Evolutionary conservation across 768 basidiomycete genomes (phyloP).

Genomic region (Paxillus rubicundulus): DNA sequence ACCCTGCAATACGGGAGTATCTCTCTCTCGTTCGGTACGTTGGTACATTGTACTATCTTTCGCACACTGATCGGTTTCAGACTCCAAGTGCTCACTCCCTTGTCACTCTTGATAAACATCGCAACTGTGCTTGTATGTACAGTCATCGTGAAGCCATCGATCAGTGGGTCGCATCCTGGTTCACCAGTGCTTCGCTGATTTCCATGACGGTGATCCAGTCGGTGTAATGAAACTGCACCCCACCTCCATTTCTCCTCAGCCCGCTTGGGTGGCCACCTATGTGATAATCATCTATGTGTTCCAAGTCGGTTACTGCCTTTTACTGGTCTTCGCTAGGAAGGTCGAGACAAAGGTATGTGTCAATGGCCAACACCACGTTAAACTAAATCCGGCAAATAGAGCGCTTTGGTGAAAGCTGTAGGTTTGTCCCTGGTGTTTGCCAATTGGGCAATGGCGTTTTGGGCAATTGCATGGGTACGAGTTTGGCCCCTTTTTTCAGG

Average conservation of each 20-base stretch:
- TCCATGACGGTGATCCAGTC: constrained; percentile 30
- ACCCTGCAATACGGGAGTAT: constrained; percentile 64
- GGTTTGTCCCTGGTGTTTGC: constrained; percentile 72
- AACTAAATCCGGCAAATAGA: constrained; percentile 35
- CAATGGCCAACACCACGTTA: neutral
- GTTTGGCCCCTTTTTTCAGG: neutral
- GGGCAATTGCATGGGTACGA: constrained; percentile 75
- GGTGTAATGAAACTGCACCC: constrained; percentile 54
- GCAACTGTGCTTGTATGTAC: constrained; percentile 69
- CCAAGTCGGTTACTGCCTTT: constrained; percentile 80
- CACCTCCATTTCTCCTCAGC: constrained; percentile 69
- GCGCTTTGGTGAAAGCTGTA: constrained; percentile 72
- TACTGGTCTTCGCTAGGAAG: constrained; percentile 69
- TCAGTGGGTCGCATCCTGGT: constrained; percentile 37
- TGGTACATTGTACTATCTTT: neutral
- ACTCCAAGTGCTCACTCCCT: constrained; percentile 84
- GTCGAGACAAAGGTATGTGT: constrained; percentile 73
- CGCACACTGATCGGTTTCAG: constrained; percentile 27
- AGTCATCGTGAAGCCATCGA: constrained; percentile 60
- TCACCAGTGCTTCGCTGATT: neutral
- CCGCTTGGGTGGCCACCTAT: constrained; percentile 56
- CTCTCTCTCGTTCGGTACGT: constrained; percentile 58
- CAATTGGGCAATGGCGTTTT: constrained; percentile 78
- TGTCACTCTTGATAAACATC: constrained; percentile 80
- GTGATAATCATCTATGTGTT: constrained; percentile 57